Evolutionary conservation across 148 eudicot genomes (phyloP).

Genomic region (Silene latifolia): DNA sequence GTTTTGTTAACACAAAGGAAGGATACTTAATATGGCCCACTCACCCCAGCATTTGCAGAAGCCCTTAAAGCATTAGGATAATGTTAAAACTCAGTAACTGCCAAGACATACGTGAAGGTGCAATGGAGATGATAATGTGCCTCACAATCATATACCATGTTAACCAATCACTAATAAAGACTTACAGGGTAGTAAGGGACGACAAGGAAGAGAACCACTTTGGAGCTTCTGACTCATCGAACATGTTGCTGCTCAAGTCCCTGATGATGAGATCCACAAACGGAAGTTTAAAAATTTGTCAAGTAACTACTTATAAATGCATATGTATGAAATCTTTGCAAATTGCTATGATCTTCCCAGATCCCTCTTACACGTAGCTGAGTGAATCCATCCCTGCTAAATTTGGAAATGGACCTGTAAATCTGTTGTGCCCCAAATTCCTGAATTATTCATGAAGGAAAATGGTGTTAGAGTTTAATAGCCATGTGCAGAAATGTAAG

Average conservation of each 20-base stretch:
- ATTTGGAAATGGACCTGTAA: slow-evolving; percentile 67
- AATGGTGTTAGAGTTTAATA: neutral
- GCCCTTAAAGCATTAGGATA: neutral
- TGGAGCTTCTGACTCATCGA: slow-evolving; percentile 63
- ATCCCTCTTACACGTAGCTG: slow-evolving; percentile 69
- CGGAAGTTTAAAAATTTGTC: neutral
- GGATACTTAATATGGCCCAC: no score
- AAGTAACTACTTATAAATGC: neutral
- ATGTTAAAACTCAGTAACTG: neutral
- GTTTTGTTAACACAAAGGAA: no score
- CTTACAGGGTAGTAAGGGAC: slow-evolving; percentile 87
- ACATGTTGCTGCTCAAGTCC: slow-evolving; percentile 85
- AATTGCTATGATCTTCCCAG: neutral
- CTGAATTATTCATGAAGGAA: slow-evolving; percentile 30
- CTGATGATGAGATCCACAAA: slow-evolving; percentile 32
- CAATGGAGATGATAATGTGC: no score
- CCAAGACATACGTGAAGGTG: no score
- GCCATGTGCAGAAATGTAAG: neutral
- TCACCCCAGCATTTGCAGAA: neutral
- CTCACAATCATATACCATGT: no score
- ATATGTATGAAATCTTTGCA: neutral
- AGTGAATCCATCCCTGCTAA: slow-evolving; percentile 68
- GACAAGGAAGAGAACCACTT: slow-evolving; percentile 70
- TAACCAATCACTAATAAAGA: neutral
- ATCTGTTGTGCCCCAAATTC: slow-evolving; percentile 63